Evolutionary conservation across 805 yeast genomes (phyloP).

Genomic region (Candida quercuum): DNA sequence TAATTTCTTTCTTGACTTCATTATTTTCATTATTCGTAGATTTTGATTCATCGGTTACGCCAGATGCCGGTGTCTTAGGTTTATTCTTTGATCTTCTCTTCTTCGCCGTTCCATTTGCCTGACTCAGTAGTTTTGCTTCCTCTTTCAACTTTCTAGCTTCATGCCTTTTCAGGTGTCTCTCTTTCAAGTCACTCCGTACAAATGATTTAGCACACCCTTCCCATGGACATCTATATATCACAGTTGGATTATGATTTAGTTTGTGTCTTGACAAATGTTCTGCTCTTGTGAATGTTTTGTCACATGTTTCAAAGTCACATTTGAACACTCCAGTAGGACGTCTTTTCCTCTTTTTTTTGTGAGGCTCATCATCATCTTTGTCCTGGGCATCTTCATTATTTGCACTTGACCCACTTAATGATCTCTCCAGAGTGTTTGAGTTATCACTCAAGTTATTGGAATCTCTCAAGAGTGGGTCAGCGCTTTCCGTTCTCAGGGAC

Average conservation of each 20-base stretch:
- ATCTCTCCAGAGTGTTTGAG: too few species aligned
- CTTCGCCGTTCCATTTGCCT: conserved; percentile 9
- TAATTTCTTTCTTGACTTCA: not conserved
- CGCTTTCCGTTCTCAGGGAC: not conserved
- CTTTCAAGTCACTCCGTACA: conserved; percentile 53
- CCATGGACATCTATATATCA: conserved; percentile 47
- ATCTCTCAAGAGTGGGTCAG: not conserved
- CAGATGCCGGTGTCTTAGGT: not conserved
- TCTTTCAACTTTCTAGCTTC: conserved; percentile 26
- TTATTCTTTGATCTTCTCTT: conserved; percentile 9
- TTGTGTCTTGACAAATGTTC: conserved; percentile 64
- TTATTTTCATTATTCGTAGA: not conserved
- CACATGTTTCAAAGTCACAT: conserved; percentile 46
- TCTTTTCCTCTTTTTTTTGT: conserved; percentile 18
- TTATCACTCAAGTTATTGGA: too few species aligned
- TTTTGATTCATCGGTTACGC: not conserved
- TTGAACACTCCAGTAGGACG: conserved; percentile 27
- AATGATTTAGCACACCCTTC: conserved; percentile 53
- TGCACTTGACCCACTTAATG: not conserved
- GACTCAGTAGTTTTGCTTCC: conserved; percentile 18
- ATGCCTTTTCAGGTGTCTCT: conserved; percentile 41
- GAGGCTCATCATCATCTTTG: conserved; percentile 2
- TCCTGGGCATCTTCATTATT: not conserved
- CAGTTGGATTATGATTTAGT: conserved; percentile 53
- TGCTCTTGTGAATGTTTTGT: conserved; percentile 50